Evolutionary conservation across 371 early-diverging fungal species (phyloP), one percentile per base, ranked within the genome.

Genomic region (Mortierella sp.): DNA sequence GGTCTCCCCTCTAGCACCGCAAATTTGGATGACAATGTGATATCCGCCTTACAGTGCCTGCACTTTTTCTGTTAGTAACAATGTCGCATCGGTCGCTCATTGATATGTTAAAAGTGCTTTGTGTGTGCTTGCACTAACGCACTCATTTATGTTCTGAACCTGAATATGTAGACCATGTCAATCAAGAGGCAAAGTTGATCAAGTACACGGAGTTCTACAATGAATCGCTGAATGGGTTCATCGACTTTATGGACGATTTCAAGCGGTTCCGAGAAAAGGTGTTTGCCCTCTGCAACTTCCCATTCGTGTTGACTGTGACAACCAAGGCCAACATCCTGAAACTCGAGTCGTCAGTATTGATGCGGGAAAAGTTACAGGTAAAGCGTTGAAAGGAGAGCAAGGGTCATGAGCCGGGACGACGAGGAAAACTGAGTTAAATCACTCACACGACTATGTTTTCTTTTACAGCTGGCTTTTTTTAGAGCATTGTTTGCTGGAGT

Each of bases 401-500:
- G 32, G 29, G 21, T 12, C 21, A 71, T 60, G 16, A 11, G 21
- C 46, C 4, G 38, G 55, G 43, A 29, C 1, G 29, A 71, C 43
- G 43, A 32, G 27, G 71, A 48, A 27, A 70, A 70, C 21, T 29
- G n/a, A 21, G 41, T 41, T 56, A 43, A 54, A 12, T n/a, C 24
- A 27, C 21, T 70, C 27, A 56, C 35, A 35, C 55, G 27, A 18
- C n/a, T 35, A 21, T 43, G 16, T 11, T 48, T 51, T 24, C 7
- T n/a, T 56, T 56, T 48, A 24, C 73, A 87, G 87, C 32, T 87
- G 86, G 94, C 98, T 10, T 97, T 97, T 78, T 97, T 97, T 88
- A 90, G 96, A 35, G 96, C 96, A 82, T 88, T 98, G 84, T 97
- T 97, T 86, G 92, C 93, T 54, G 97, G 97, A 56, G 93, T 96